phyloP scores from a whole-genome alignment of 805 yeast genomes.

The Starmerella ratchasimensis region DNA sequence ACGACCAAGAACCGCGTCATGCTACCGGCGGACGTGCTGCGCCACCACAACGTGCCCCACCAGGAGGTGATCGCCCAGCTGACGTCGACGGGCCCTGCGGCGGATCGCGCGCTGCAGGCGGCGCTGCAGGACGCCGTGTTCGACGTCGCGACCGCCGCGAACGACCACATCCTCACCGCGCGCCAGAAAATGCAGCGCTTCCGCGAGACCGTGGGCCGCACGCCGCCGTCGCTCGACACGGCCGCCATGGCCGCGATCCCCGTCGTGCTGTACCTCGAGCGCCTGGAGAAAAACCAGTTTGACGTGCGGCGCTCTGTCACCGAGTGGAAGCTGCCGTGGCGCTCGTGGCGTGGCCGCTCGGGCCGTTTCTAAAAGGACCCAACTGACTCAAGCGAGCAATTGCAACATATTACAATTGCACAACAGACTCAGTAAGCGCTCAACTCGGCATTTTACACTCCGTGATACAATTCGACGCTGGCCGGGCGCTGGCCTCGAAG shows the following conservation, averaged over 20 bases:
- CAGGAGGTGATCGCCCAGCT: constrained; percentile 44
- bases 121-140: constrained; percentile 39
- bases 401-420: too few relatives aligned
- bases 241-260: constrained; percentile 63
- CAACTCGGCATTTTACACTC: too few relatives aligned
- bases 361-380: not conserved
- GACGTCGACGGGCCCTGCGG: constrained; percentile 17
- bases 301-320: constrained; percentile 36
- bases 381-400: too few relatives aligned
- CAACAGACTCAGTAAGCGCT: too few relatives aligned
- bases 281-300: constrained; percentile 50
- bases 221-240: constrained; percentile 44
- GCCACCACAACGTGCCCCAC: constrained; percentile 42
- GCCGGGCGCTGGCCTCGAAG: too few relatives aligned
- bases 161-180: constrained; percentile 66
- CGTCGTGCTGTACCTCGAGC: constrained; percentile 44
- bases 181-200: constrained; percentile 37
- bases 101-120: not conserved
- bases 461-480: too few relatives aligned
- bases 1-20: constrained; percentile 36
- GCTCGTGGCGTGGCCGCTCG: constrained; percentile 31
- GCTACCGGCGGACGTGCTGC: constrained; percentile 50
- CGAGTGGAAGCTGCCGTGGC: constrained; percentile 58
- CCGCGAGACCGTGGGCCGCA: constrained; percentile 28
- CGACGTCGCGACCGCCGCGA: constrained; percentile 60